Evolutionary conservation across 805 yeast genomes (phyloP), one percentile per base, ranked within the genome.

Genomic region (Candida ponderosae): DNA sequence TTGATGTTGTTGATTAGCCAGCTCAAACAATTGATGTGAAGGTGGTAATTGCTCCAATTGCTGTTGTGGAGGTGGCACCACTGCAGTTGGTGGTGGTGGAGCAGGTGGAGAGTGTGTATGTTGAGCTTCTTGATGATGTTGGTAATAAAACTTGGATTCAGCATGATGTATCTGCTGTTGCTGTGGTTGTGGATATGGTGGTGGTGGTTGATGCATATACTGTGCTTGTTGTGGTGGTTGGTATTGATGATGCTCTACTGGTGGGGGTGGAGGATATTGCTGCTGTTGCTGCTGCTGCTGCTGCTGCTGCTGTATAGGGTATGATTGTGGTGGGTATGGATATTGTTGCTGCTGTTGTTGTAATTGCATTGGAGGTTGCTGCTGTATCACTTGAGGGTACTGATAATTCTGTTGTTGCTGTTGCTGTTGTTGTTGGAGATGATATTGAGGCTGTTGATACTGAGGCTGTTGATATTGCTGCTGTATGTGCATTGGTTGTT

Each of bases 1-100:
- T 10, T 26, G 36, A 13, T 47, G 21, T 29, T 39, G 45, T 8
- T 45, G 43, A 9, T 45, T 48, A 29, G 41, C 48, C 19, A 35
- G 44, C 17, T 41, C 32, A 13, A 35, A 40, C 16, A 40, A 45
- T 15, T 40, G 40, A 27, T 16, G 39, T 27, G 20, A 32, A 18
- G 20, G 41, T 14, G 29, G 38, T 35, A 16, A 31, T 21, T 34
- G 37, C 6, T 40, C 23, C 18, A 28, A 46, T 27, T 40, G 47
- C 33, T 35, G 34, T 9, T 35, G 39, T 33, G 34, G 40, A 21
- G n/a, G n/a, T n/a, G n/a, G n/a, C n/a, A n/a, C n/a, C n/a, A n/a
- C n/a, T n/a, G n/a, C n/a, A n/a, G n/a, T n/a, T n/a, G n/a, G n/a
- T n/a, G n/a, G n/a, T n/a, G n/a, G n/a, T n/a, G n/a, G n/a, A n/a